Base-by-base conservation (phyloP, 192 early-diverging fungal genomes). In the Nowakowskiella sp. region DNA sequence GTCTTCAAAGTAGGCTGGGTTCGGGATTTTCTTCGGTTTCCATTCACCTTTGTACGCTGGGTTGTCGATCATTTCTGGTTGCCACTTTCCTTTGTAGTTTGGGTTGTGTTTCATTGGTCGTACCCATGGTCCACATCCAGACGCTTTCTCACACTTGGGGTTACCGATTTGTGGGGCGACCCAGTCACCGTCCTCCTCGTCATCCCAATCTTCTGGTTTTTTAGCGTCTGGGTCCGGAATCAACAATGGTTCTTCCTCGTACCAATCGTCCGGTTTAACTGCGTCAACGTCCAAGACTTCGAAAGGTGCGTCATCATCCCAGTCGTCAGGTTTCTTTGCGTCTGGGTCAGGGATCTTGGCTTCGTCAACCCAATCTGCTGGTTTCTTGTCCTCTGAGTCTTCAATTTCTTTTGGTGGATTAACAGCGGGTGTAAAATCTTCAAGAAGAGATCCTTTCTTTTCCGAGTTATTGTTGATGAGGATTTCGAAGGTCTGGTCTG, bases 171-270 rank as follows among this genome's bases (percentile, higher is more conserved):
- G 64, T 19, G 85, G 85, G 4, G 89, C 72, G 34, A 83, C 62
- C 87, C 89, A 94, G 57, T 92, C 92, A 43, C 92, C 92, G 62
- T 94, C 90, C 66, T 92, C 89, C 43, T 91, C 89, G 21, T 88
- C 86, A 59, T 77, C 72, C 92, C 92, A 94, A 54, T 94, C 89
- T 26, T 83, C 84, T 21, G 92, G 92, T 67, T 91, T 88, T 53
- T 75, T 65, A 26, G 81, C 79, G 28, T 83, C 78, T 4, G 92
- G 89, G 57, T 92, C 90, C 2, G 80, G 69, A 49, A 92, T 77
- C 51, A 74, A 71, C 21, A 65, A 26, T 47, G 81, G 78, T 55
- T 91, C 92, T 59, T 92, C 73, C 25, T 79, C 86, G 53, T 90
- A 74, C 92, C 92, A 92, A 60, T 82, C 87, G n/a, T 80, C 74